These are phyloP conservation scores for Dalechampia spathulata DNA, from an alignment of 441 rosid genomes.

Conservation along the genomic window DNA sequence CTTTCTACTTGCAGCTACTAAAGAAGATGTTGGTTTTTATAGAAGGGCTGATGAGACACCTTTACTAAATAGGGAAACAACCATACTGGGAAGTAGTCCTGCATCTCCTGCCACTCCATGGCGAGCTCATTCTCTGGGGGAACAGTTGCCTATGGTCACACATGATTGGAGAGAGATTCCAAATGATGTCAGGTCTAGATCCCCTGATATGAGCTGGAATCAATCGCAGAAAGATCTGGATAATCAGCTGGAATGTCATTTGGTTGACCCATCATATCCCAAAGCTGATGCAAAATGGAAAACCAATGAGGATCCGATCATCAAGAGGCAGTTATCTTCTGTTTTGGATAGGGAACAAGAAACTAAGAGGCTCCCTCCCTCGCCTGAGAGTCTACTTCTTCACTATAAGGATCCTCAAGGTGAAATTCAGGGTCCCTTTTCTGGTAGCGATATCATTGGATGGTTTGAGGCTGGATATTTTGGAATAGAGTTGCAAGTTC, in stretches of 20 bases:
- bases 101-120: conserved; percentile 37
- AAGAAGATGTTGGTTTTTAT: conserved; percentile 38
- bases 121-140: conserved; percentile 53
- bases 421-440: conserved; percentile 89
- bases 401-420: conserved; percentile 96
- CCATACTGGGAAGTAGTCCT: conserved; percentile 38
- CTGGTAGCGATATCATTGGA: conserved; percentile 88
- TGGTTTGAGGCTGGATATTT: conserved; percentile 99
- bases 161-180: conserved; percentile 49
- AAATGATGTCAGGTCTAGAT: conserved; percentile 38
- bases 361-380: conserved; percentile 40
- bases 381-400: conserved; percentile 76
- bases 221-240: conserved; percentile 37
- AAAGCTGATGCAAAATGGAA: conserved; percentile 63
- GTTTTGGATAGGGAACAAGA: conserved; percentile 68
- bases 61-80: conserved; percentile 32
- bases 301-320: conserved; percentile 46
- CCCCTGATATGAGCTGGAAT: conserved; percentile 44
- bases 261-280: conserved; percentile 32
- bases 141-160: conserved; percentile 30
- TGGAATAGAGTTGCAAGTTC: conserved; percentile 89
- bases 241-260: conserved; percentile 40
- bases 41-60: conserved; percentile 46
- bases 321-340: conserved; percentile 59
- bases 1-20: conserved; percentile 38